A percentile compares a stretch with the other conserved stretches of the same genome.
Conservation (phyloP, 305 asterid species). For the Solanum hybrid region DNA sequence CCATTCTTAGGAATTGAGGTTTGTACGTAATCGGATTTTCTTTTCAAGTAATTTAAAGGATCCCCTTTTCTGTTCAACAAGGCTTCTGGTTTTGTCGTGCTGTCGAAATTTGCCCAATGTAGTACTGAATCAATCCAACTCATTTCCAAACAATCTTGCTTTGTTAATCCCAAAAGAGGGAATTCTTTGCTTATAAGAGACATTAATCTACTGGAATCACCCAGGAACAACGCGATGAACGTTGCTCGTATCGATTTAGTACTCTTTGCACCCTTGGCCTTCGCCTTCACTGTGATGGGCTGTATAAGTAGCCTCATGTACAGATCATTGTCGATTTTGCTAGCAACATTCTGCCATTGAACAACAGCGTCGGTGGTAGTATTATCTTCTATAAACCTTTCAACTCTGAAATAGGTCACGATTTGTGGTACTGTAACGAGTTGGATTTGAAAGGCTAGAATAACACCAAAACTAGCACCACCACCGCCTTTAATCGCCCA, state of each 20-base stretch:
- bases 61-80: slow-evolving; percentile 5
- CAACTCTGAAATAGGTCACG: slow-evolving; percentile 18
- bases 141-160: slow-evolving; percentile 21
- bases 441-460: slow-evolving; percentile 19
- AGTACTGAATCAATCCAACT: slow-evolving; percentile 26
- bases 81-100: slow-evolving; percentile 3
- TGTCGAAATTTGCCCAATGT: slow-evolving; percentile 15
- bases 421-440: slow-evolving; percentile 21
- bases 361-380: slow-evolving; percentile 12
- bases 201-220: slow-evolving; percentile 8
- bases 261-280: background rate
- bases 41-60: slow-evolving; percentile 9
- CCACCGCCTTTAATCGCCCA: slow-evolving; percentile 47
- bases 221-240: slow-evolving; percentile 30
- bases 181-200: background rate
- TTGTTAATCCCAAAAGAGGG: slow-evolving; percentile 22
- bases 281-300: background rate
- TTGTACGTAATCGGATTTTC: slow-evolving; percentile 34
- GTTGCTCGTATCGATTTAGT: background rate
- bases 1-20: slow-evolving; percentile 8
- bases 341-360: slow-evolving; percentile 21
- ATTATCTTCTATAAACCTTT: slow-evolving; percentile 11
- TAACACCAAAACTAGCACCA: slow-evolving; percentile 34
- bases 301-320: slow-evolving; percentile 10
- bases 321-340: slow-evolving; percentile 10